Percentiles rank a stretch among this genome's conserved stretches.
These are phyloP conservation scores for Colletotrichum orbiculare DNA, from an alignment of 2,329 filamentous ascomycete species.

Conservation along the genomic window DNA sequence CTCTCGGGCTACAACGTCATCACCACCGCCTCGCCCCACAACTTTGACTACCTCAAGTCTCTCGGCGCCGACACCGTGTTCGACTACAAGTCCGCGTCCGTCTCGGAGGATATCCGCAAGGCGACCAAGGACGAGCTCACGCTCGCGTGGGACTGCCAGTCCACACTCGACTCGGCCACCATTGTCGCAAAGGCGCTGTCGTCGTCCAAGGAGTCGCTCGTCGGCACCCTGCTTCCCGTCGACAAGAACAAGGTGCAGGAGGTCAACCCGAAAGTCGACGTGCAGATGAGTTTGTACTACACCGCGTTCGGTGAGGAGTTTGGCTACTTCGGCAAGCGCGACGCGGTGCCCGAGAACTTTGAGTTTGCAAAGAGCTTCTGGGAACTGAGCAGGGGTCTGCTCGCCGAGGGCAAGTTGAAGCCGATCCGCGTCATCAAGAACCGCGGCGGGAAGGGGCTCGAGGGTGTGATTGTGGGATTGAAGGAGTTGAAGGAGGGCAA, in stretches of 20 bases:
- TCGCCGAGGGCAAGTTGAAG: slow-evolving; percentile 50
- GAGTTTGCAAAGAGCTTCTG: slow-evolving; percentile 49
- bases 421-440: slow-evolving; percentile 44
- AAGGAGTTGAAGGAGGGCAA: slow-evolving; percentile 46
- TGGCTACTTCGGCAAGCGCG: slow-evolving; percentile 35
- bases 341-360: slow-evolving; percentile 41
- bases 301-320: slow-evolving; percentile 49
- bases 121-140: slow-evolving; percentile 40
- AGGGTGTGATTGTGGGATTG: slow-evolving; percentile 47
- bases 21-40: slow-evolving; percentile 46
- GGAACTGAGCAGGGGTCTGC: slow-evolving; percentile 44
- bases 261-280: slow-evolving; percentile 51
- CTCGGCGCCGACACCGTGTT: slow-evolving; percentile 46
- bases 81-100: slow-evolving; percentile 43
- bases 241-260: slow-evolving; percentile 51
- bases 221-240: slow-evolving; percentile 53
- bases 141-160: slow-evolving; percentile 43
- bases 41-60: slow-evolving; percentile 48
- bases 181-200: slow-evolving; percentile 41
- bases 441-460: slow-evolving; percentile 44
- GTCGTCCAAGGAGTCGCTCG: slow-evolving; percentile 43
- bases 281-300: slow-evolving; percentile 49
- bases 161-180: slow-evolving; percentile 17
- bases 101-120: slow-evolving; percentile 41
- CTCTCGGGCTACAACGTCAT: slow-evolving; percentile 47